Percentiles rank a stretch among this genome's conserved stretches.
These are phyloP conservation scores for Musa acuminata DNA, from an alignment of 176 grass and related monocot species.

Conservation along the genomic window DNA sequence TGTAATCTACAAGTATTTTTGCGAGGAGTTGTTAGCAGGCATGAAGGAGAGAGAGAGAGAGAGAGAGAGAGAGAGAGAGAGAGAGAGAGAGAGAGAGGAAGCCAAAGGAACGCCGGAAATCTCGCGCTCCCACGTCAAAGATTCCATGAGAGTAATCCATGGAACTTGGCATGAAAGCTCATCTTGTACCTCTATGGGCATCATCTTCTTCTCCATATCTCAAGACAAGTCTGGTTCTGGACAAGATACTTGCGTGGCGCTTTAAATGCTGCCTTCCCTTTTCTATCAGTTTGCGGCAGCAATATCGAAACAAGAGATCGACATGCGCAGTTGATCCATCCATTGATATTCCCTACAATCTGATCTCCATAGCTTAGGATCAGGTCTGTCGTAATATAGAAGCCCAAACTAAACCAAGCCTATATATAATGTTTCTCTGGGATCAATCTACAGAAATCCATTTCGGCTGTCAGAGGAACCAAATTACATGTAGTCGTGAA, in stretches of 20 bases:
- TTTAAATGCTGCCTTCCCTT: neutral
- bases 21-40: neutral
- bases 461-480: neutral
- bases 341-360: too few species aligned
- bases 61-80: neutral
- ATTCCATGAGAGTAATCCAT: neutral
- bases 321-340: neutral
- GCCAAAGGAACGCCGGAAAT: slow-evolving; percentile 1
- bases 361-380: too few species aligned
- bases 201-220: neutral
- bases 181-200: neutral
- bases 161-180: neutral
- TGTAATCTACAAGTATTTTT: too few species aligned
- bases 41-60: too few species aligned
- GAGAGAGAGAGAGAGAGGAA: neutral
- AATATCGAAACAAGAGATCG: neutral
- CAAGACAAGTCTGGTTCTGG: neutral
- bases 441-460: too few species aligned
- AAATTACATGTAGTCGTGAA: neutral
- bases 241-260: neutral
- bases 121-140: slow-evolving; percentile 11
- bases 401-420: too few species aligned
- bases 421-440: too few species aligned
- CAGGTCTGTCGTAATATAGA: too few species aligned
- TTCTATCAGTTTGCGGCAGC: neutral